These are phyloP conservation scores for Aspergillus proliferans DNA, from an alignment of 2,329 filamentous ascomycete genomes.

Conservation along the genomic window DNA sequence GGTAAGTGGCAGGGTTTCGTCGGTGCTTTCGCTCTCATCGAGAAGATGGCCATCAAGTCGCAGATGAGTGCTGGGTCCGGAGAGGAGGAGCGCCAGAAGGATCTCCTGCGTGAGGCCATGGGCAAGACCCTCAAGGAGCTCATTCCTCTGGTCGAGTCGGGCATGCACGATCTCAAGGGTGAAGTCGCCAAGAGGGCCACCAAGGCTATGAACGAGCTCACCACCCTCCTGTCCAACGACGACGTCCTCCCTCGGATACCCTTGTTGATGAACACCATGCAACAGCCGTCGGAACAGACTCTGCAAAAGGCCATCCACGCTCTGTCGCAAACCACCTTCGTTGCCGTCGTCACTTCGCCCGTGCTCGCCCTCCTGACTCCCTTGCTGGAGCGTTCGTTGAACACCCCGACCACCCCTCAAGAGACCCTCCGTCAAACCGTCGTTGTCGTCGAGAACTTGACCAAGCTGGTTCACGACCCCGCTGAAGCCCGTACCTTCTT, in stretches of 20 bases:
- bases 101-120: slow-evolving; percentile 84
- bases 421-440: slow-evolving; percentile 94
- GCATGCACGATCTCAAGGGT: slow-evolving; percentile 93
- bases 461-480: slow-evolving; percentile 93
- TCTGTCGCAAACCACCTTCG: slow-evolving; percentile 96
- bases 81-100: slow-evolving; percentile 81
- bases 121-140: slow-evolving; percentile 69
- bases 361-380: slow-evolving; percentile 92
- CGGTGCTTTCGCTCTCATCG: slow-evolving; percentile 74
- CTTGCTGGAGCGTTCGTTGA: slow-evolving; percentile 86
- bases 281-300: slow-evolving; percentile 80
- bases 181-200: slow-evolving; percentile 82
- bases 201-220: slow-evolving; percentile 85
- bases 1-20: slow-evolving; percentile 98
- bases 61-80: slow-evolving; percentile 77
- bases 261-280: slow-evolving; percentile 88
- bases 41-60: slow-evolving; percentile 91
- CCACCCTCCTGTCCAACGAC: slow-evolving; percentile 88
- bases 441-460: slow-evolving; percentile 95
- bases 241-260: slow-evolving; percentile 90
- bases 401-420: slow-evolving; percentile 82
- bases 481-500: slow-evolving; percentile 92
- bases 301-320: slow-evolving; percentile 95
- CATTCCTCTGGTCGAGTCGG: slow-evolving; percentile 83
- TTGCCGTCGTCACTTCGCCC: slow-evolving; percentile 89